Percentiles rank a stretch among this genome's conserved stretches.
Evolutionary conservation across 306 rosid species (phyloP).

Genomic region (Lathyrus oleraceus): DNA sequence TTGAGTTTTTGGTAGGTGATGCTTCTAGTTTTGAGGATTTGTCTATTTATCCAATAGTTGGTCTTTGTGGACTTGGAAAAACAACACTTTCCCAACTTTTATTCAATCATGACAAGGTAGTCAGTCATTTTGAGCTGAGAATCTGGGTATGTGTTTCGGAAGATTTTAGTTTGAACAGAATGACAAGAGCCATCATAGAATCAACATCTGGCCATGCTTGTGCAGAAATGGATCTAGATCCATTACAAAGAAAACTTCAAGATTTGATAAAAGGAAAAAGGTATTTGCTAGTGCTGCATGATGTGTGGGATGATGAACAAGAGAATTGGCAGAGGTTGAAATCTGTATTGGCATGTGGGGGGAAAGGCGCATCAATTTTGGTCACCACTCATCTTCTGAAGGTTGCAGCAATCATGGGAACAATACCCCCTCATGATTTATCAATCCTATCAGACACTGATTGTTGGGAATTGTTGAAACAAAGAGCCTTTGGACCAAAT

Average conservation of each 20-base stretch:
- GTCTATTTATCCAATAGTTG: conserved; percentile 3
- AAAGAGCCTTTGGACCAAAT: conserved; percentile 9
- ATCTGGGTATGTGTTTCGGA: conserved; percentile 28
- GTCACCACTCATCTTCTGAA: conserved; percentile 7
- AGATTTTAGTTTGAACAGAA: conserved; percentile 26
- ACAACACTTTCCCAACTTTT: conserved; percentile 18
- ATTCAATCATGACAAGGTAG: conserved; percentile 13
- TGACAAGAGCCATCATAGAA: conserved; percentile 10
- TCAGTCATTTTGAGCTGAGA: conserved; percentile 14
- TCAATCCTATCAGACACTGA: neutral
- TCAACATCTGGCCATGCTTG: neutral
- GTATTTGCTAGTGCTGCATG: conserved; percentile 25
- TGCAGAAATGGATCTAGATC: conserved; percentile 16
- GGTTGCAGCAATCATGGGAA: conserved; percentile 18
- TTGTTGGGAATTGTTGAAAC: conserved; percentile 24
- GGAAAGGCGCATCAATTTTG: conserved; percentile 14
- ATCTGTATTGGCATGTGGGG: neutral
- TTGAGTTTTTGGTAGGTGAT: conserved; percentile 14
- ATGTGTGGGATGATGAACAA: conserved; percentile 8
- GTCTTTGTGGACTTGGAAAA: conserved; percentile 32
- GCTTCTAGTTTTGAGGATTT: neutral
- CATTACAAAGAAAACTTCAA: neutral
- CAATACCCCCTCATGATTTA: neutral
- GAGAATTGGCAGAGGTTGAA: conserved; percentile 15
- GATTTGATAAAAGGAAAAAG: neutral